These are phyloP conservation scores for Sarcomyxa edulis DNA, from an alignment of 768 basidiomycete genomes.

Conservation along the genomic window DNA sequence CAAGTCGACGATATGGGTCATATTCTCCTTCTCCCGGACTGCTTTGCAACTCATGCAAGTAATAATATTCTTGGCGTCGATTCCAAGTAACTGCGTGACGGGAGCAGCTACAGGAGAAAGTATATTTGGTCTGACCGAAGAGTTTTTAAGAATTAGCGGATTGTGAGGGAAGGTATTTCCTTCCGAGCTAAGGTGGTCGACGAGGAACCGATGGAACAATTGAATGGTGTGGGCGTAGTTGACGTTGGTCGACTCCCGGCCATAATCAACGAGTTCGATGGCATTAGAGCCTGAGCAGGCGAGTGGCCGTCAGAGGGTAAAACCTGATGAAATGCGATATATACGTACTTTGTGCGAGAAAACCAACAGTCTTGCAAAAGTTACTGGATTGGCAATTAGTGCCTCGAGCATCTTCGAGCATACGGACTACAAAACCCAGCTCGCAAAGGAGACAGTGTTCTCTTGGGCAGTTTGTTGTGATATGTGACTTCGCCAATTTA, in stretches of 20 bases:
- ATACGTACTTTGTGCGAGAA: constrained; percentile 73
- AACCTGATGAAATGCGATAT: constrained; percentile 4
- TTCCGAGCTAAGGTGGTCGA: constrained; percentile 79
- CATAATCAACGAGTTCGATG: constrained; percentile 87
- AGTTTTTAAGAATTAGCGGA: constrained; percentile 39
- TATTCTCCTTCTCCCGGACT: constrained; percentile 66
- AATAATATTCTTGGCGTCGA: constrained; percentile 71
- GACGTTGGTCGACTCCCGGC: constrained; percentile 64
- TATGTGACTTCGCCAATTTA: constrained; percentile 83
- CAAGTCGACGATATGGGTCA: constrained; percentile 82
- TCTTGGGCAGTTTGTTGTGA: constrained; percentile 78
- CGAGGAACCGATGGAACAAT: constrained; percentile 88
- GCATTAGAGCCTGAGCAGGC: constrained; percentile 54
- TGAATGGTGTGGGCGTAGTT: constrained; percentile 90
- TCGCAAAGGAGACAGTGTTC: constrained; percentile 96
- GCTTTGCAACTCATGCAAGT: constrained; percentile 73
- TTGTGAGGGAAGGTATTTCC: constrained; percentile 62
- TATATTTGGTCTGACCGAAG: constrained; percentile 11
- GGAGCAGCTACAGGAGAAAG: constrained; percentile 51
- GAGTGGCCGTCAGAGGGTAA: not conserved
- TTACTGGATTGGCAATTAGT: constrained; percentile 96
- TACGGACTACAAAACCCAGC: constrained; percentile 87
- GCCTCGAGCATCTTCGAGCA: constrained; percentile 93
- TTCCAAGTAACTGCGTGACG: constrained; percentile 80
- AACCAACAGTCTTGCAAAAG: constrained; percentile 91